Evolutionary conservation across 768 basidiomycete species (phyloP).

Genomic region (Tylopilus intermedius): DNA sequence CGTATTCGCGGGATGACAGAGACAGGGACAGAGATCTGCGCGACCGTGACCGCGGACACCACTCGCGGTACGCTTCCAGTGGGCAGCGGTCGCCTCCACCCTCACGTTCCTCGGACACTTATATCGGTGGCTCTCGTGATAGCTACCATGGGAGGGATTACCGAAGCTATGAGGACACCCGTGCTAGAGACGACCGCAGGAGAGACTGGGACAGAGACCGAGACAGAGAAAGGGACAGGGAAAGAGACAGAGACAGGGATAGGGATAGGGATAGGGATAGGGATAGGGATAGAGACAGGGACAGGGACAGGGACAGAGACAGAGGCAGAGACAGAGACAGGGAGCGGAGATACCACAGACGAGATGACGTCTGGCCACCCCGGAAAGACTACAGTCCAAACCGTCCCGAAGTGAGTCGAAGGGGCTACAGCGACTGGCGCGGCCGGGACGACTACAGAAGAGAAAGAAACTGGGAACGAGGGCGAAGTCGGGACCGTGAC

Average conservation of each 20-base stretch:
- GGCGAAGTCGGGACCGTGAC: conserved; percentile 20
- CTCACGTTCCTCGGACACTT: conserved; percentile 15
- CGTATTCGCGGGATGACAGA: conserved; percentile 22
- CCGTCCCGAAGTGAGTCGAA: conserved; percentile 9
- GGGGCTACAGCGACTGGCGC: conserved; percentile 18
- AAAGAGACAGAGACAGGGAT: conserved; percentile 19
- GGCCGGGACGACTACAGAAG: conserved; percentile 22
- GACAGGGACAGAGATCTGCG: conserved; percentile 21
- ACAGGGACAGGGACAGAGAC: conserved; percentile 24
- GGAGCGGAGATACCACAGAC: conserved; percentile 18
- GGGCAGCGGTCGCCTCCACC: conserved; percentile 14
- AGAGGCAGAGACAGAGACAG: conserved; percentile 18
- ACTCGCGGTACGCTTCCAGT: conserved; percentile 12
- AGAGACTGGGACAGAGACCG: conserved; percentile 25
- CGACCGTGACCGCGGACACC: conserved; percentile 21
- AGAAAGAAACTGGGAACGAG: conserved; percentile 19
- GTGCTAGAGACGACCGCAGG: conserved; percentile 21
- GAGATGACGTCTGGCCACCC: conserved; percentile 16
- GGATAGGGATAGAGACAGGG: conserved; percentile 20
- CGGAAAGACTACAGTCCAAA: conserved; percentile 17
- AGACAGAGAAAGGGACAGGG: background rate
- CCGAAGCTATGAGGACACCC: conserved; percentile 17
- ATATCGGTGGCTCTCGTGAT: conserved; percentile 17
- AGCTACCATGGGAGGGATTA: conserved; percentile 18
- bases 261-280: conserved; percentile 7